Evolutionary conservation across 306 rosid species (phyloP).

Genomic region (Quercus cerris): DNA sequence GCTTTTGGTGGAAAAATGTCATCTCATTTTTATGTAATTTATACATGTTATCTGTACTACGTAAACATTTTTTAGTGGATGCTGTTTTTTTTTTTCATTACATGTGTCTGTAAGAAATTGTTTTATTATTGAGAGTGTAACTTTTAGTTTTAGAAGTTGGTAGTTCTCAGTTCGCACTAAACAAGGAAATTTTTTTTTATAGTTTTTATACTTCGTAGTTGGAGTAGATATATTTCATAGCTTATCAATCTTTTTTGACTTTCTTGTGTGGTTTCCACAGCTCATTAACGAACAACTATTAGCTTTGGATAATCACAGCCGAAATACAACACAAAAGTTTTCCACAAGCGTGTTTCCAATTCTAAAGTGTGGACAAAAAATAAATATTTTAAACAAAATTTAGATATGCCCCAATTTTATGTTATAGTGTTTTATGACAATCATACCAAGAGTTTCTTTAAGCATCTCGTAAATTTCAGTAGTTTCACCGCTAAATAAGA

Average conservation of each 20-base stretch:
- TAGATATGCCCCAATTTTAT: too few species aligned
- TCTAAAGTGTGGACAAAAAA: too few species aligned
- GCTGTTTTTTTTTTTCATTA: not conserved
- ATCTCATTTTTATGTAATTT: slow-evolving; percentile 10
- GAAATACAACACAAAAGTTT: too few species aligned
- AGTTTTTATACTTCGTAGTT: not conserved
- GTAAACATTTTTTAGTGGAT: not conserved
- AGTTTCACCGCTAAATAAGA: too few species aligned
- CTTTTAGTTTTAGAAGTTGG: not conserved
- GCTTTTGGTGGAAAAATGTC: slow-evolving; percentile 29
- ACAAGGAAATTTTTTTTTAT: not conserved
- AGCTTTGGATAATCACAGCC: too few species aligned
- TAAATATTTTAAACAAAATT: too few species aligned
- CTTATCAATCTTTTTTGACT: not conserved
- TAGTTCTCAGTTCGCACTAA: not conserved
- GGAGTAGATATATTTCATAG: too few species aligned
- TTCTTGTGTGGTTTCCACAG: not conserved
- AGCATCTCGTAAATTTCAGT: too few species aligned
- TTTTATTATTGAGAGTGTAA: not conserved
- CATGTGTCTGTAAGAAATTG: slow-evolving; percentile 7
- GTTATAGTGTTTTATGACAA: too few species aligned
- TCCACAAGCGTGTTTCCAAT: too few species aligned
- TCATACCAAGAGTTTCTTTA: too few species aligned
- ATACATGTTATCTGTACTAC: not conserved
- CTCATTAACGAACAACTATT: too few species aligned